Evolutionary conservation across 1,284 basidiomycete species (phyloP).

Genomic region (Ceratobasidium sp.): DNA sequence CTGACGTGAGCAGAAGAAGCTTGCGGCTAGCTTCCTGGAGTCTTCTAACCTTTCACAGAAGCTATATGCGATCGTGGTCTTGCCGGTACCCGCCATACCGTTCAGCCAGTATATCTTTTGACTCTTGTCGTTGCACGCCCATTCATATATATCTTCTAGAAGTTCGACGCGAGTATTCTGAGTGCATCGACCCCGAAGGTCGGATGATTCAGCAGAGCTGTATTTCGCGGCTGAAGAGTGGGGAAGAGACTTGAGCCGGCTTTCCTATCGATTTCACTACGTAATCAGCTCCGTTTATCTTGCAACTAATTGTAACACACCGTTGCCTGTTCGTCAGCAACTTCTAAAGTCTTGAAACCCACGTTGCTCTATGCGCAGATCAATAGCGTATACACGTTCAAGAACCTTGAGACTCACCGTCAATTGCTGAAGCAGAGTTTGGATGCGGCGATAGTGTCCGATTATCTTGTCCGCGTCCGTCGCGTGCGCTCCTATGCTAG

Average conservation of each 20-base stretch:
- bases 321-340: too few relatives aligned
- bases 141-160: neutral
- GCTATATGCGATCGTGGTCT: conserved; percentile 32
- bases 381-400: neutral
- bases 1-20: conserved; percentile 30
- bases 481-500: too few relatives aligned
- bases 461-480: too few relatives aligned
- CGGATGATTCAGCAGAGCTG: neutral
- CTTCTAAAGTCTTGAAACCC: too few relatives aligned
- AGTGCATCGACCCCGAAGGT: neutral
- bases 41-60: neutral
- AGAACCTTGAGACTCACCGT: neutral
- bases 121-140: neutral
- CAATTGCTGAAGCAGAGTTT: neutral
- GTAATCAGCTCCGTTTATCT: neutral
- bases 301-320: neutral
- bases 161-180: neutral
- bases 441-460: too few relatives aligned
- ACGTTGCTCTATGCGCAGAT: neutral
- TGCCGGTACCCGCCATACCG: too few relatives aligned
- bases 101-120: neutral
- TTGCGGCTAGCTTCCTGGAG: neutral
- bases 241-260: neutral
- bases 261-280: neutral
- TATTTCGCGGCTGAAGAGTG: neutral